A percentile compares a stretch with the other conserved stretches of the same genome.
These are phyloP conservation scores for Aspergillus homomorphus DNA, from an alignment of 495 filamentous ascomycete genomes.

Conservation along the genomic window DNA sequence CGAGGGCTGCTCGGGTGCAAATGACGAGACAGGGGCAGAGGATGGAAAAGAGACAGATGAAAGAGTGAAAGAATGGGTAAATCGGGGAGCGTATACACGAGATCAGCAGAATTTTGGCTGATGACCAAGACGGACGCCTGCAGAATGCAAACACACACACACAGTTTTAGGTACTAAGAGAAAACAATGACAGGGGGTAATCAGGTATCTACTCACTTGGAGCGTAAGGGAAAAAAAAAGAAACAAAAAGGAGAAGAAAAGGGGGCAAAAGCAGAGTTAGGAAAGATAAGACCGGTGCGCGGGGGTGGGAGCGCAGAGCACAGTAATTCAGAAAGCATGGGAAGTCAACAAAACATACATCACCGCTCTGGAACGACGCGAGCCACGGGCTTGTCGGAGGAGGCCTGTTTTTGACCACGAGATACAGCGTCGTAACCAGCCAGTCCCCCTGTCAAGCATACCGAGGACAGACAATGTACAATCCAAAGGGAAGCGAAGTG, in stretches of 20 bases:
- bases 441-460: constrained; percentile 1
- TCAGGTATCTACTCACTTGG: constrained; percentile 38
- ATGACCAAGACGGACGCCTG: constrained; percentile 47
- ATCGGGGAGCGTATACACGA: constrained; percentile 35
- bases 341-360: background rate
- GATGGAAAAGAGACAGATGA: constrained; percentile 23
- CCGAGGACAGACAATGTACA: constrained; percentile 13
- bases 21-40: constrained; percentile 24
- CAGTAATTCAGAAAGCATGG: too few species aligned
- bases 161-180: constrained; percentile 27
- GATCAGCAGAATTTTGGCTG: constrained; percentile 37
- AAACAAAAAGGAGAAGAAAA: constrained; percentile 17
- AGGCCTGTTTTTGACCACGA: background rate
- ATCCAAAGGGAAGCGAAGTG: constrained; percentile 20
- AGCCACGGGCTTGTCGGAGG: background rate
- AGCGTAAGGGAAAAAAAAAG: constrained; percentile 26
- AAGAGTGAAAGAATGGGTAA: constrained; percentile 28
- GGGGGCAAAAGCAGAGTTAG: constrained; percentile 9
- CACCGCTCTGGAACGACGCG: background rate
- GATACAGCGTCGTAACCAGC: background rate
- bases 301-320: background rate
- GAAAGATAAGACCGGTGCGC: background rate
- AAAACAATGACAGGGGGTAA: constrained; percentile 25
- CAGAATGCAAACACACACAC: constrained; percentile 46
- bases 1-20: constrained; percentile 16